Evolutionary conservation across 192 early-diverging fungal species (phyloP).

Genomic region (Powellomyces hirtus): DNA sequence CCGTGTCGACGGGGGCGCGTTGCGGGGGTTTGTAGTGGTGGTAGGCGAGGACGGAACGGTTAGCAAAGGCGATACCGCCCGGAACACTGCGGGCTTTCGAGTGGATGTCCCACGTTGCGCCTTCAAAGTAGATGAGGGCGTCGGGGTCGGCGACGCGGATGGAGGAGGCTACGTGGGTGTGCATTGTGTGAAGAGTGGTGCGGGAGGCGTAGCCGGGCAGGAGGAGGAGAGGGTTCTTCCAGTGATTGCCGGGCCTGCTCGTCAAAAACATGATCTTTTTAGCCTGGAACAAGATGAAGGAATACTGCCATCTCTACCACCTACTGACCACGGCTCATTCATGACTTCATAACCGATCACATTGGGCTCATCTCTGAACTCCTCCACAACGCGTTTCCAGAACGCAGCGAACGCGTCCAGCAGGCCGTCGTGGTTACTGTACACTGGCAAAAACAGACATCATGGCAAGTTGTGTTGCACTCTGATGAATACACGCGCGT

Average conservation of each 20-base stretch:
- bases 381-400: conserved; percentile 55
- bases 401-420: conserved; percentile 55
- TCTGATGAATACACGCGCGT: too few species aligned
- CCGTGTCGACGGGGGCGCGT: conserved; percentile 32
- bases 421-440: conserved; percentile 53
- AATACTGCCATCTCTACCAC: too few species aligned
- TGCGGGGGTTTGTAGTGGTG: conserved; percentile 57
- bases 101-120: conserved; percentile 49
- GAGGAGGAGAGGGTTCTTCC: conserved; percentile 39
- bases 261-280: too few species aligned
- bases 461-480: too few species aligned
- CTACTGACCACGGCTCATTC: conserved; percentile 62
- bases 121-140: conserved; percentile 57
- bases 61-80: conserved; percentile 39
- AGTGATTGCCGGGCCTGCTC: conserved; percentile 34
- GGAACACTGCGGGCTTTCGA: conserved; percentile 49
- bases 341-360: conserved; percentile 65
- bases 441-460: too few species aligned
- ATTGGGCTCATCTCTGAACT: conserved; percentile 44
- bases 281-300: too few species aligned
- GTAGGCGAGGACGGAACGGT: conserved; percentile 47
- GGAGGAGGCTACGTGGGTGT: conserved; percentile 44
- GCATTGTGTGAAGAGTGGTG: conserved; percentile 49
- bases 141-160: conserved; percentile 54
- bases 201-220: conserved; percentile 43